These are phyloP conservation scores for Xylaria multiplex DNA, from an alignment of 2,329 filamentous ascomycete genomes.

Conservation along the genomic window DNA sequence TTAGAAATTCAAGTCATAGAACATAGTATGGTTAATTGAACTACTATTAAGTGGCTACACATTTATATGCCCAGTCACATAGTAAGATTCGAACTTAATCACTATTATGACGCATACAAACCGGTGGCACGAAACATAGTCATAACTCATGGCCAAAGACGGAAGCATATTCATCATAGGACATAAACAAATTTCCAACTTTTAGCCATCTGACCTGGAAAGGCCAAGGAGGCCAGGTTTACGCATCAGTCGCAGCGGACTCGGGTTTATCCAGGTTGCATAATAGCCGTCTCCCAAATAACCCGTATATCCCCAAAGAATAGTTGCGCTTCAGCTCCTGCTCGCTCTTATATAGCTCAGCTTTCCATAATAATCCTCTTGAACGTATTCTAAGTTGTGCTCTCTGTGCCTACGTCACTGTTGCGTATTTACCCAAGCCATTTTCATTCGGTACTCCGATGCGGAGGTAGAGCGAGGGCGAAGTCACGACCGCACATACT, in stretches of 20 bases:
- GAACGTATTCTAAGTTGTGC: too few species aligned
- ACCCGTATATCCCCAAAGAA: too few species aligned
- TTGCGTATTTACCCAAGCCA: too few species aligned
- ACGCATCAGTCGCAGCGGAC: neutral
- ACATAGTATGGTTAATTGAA: too few species aligned
- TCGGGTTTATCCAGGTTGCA: neutral
- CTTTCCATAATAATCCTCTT: too few species aligned
- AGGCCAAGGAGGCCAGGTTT: constrained; percentile 6
- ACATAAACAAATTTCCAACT: neutral
- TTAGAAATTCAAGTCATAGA: too few species aligned
- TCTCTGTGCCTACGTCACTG: too few species aligned
- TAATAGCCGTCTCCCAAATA: too few species aligned
- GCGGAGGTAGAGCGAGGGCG: neutral
- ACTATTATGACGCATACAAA: neutral
- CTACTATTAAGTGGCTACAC: too few species aligned
- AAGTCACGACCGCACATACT: too few species aligned
- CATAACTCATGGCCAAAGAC: neutral
- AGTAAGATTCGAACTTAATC: neutral
- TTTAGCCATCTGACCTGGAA: neutral
- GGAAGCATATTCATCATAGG: neutral
- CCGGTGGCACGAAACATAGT: neutral
- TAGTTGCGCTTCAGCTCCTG: too few species aligned
- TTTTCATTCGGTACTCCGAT: neutral
- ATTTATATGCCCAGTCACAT: neutral
- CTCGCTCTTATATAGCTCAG: too few species aligned